phyloP scores from a whole-genome alignment of 306 rosid genomes.

The Hippophae rhamnoides region DNA sequence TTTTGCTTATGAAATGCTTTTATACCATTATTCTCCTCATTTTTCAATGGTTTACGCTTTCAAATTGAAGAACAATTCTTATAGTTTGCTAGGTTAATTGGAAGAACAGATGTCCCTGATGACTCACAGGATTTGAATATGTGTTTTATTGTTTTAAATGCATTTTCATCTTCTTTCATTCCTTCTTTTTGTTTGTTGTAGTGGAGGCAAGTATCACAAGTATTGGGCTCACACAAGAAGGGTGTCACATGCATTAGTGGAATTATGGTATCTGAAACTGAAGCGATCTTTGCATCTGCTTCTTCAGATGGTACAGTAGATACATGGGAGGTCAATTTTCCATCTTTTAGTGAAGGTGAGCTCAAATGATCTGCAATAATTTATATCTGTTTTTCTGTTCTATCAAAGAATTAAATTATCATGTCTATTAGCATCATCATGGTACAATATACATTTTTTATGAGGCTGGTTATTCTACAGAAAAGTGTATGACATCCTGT shows the following conservation, averaged over 20 bases:
- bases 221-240: slow-evolving; percentile 72
- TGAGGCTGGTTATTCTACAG: background rate
- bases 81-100: background rate
- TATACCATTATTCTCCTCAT: background rate
- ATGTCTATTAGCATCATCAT: background rate
- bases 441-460: background rate
- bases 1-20: background rate
- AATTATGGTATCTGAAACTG: slow-evolving; percentile 60
- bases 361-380: slow-evolving; percentile 1
- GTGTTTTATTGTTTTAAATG: too few relatives aligned
- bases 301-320: slow-evolving; percentile 65
- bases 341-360: slow-evolving; percentile 47
- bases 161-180: background rate
- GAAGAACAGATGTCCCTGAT: slow-evolving; percentile 9
- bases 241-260: slow-evolving; percentile 93
- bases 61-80: background rate
- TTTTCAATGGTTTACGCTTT: background rate
- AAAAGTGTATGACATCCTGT: background rate
- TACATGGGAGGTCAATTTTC: slow-evolving; percentile 66
- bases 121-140: background rate
- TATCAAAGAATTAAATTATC: background rate
- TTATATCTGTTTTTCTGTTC: slow-evolving; percentile 4
- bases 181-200: slow-evolving; percentile 14
- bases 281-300: slow-evolving; percentile 70
- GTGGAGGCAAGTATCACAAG: slow-evolving; percentile 74